These are phyloP conservation scores for Nakaseomyces glabratus DNA, from an alignment of 1,139 yeast genomes.

Conservation along the genomic window DNA sequence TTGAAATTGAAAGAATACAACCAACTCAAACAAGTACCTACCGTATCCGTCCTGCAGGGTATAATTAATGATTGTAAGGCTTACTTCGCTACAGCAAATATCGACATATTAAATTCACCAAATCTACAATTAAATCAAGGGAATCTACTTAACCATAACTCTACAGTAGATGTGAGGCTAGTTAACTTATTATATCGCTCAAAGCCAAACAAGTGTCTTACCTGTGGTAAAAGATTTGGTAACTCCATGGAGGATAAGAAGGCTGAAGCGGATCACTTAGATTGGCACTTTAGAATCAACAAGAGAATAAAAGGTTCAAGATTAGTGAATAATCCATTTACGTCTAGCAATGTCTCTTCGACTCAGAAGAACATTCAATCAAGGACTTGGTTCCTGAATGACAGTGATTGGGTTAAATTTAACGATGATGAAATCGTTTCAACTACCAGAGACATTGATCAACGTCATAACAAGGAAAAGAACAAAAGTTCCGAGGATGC, in stretches of 20 bases:
- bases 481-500: not conserved
- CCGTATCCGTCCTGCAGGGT: conserved; percentile 20
- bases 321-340: conserved; percentile 25
- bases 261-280: conserved; percentile 59
- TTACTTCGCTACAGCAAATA: conserved; percentile 23
- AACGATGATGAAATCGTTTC: conserved; percentile 52
- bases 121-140: conserved; percentile 25
- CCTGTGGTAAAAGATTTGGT: conserved; percentile 82
- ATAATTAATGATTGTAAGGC: conserved; percentile 29
- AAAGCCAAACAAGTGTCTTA: conserved; percentile 74
- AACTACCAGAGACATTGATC: conserved; percentile 15
- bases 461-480: not conserved
- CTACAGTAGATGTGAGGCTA: conserved; percentile 22
- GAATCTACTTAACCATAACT: conserved; percentile 20
- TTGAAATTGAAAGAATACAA: conserved; percentile 8
- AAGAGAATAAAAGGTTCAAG: conserved; percentile 52
- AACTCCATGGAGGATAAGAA: conserved; percentile 50
- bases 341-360: conserved; percentile 13
- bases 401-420: conserved; percentile 65
- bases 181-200: conserved; percentile 29
- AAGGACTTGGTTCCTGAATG: conserved; percentile 75
- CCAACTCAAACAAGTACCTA: conserved; percentile 17
- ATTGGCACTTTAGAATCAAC: conserved; percentile 94
- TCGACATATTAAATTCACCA: conserved; percentile 26
- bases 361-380: conserved; percentile 41